Evolutionary conservation across 305 asterid genomes (phyloP), one percentile per base, ranked within the genome.

Genomic region (Fraxinus baroniana): DNA sequence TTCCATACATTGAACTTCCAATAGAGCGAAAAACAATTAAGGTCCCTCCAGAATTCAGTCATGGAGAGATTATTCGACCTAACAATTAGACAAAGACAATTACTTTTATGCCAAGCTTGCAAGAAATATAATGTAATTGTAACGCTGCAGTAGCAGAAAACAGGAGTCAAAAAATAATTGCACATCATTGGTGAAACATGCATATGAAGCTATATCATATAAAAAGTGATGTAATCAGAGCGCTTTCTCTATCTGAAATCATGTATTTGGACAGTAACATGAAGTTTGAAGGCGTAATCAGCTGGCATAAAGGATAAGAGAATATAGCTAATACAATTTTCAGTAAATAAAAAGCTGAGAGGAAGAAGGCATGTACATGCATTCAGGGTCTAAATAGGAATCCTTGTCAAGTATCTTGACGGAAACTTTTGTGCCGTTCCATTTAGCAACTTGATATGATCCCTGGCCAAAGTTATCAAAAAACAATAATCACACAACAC

Each of bases 391-490:
- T 46, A 91, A 88, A 87, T 91, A 92, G 87, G 89, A 84, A 83
- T 95, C 98, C 92, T 92, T 94, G 91, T 93, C 97, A 57, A 97
- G 96, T 82, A 94, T 97, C 93, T 97, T 97, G 71, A 94, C 98
- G 7, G 98, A 97, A 84, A 97, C 99, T 89, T 90, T 97, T 66
- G 97, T 93, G 81, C 99, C 99, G 83, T 95, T 94, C 99, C 99
- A 97, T 85, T 92, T 97, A 79, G 98, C 99, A 89, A 93, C 95
- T 91, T 97, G 99, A 88, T 97, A 97, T 15, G 94, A 85, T 84
- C 97, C 98, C 98, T 95, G 94, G 79, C 60, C 73, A 83, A 82
- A 82, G 71, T 79, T 26, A 76, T 37, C 76, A 79, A 64, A 71
- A 64, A 18, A 13, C 68, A 80, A 81, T 77, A 82, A 46, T 73